Evolutionary conservation across 768 basidiomycete genomes (phyloP).

Genomic region (Hysterangium stoloniferum): DNA sequence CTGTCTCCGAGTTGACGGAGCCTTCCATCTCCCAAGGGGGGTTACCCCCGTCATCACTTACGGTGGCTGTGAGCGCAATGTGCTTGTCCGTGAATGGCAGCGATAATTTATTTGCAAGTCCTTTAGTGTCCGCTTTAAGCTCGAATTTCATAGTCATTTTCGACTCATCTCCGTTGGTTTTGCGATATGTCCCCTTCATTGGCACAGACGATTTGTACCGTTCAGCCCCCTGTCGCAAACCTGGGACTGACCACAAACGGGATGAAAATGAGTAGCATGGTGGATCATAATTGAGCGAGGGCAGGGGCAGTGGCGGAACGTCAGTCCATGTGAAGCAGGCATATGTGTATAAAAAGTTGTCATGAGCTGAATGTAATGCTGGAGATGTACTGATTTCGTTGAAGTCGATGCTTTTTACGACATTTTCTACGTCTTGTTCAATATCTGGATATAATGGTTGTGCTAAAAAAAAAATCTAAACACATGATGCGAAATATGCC

Average conservation of each 20-base stretch:
- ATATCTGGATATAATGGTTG: background rate
- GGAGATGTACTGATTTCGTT: background rate
- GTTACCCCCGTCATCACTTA: background rate
- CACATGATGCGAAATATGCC: too few species aligned
- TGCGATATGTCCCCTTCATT: constrained; percentile 5
- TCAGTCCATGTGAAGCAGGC: background rate
- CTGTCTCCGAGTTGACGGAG: background rate
- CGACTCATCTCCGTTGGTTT: constrained; percentile 1
- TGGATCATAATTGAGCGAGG: background rate
- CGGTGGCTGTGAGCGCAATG: background rate
- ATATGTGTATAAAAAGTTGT: constrained; percentile 5
- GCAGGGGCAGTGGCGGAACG: background rate
- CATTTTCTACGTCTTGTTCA: background rate
- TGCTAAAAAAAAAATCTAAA: background rate
- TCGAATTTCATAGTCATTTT: constrained; percentile 1
- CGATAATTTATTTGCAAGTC: background rate
- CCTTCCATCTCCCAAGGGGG: constrained; percentile 6
- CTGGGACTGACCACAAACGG: background rate
- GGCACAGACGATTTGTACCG: background rate
- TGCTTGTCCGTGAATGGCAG: constrained; percentile 6
- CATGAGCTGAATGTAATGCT: background rate
- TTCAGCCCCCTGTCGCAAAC: constrained; percentile 6
- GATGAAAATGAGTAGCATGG: background rate
- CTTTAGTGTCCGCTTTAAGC: too few species aligned
- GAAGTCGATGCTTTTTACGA: constrained; percentile 1